phyloP scores from a whole-genome alignment of 2,329 filamentous ascomycete genomes.

The Talaromyces rugulosus region DNA sequence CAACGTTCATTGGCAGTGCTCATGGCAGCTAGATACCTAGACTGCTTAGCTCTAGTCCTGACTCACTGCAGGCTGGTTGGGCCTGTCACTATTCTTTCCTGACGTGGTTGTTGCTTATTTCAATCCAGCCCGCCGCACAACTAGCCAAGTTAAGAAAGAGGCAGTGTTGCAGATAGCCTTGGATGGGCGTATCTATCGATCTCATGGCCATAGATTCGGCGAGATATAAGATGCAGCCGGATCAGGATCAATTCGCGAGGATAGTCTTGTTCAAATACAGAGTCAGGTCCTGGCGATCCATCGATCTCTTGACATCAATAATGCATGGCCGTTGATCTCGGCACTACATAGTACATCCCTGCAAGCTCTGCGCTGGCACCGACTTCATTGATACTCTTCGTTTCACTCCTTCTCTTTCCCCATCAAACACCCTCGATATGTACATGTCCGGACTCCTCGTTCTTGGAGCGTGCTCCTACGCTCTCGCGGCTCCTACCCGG shows the following conservation, averaged over 20 bases:
- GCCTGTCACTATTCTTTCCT: neutral
- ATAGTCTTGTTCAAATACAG: neutral
- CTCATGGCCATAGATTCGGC: neutral
- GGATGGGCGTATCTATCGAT: neutral
- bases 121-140: neutral
- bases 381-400: neutral
- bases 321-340: neutral
- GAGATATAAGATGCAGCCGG: neutral
- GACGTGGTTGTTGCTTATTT: neutral
- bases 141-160: neutral
- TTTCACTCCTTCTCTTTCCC: neutral
- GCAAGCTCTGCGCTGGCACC: neutral
- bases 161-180: neutral
- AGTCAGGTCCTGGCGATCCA: neutral
- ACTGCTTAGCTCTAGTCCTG: neutral
- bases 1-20: neutral
- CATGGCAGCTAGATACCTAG: neutral
- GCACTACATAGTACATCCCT: neutral
- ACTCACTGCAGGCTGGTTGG: neutral
- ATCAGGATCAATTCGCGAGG: neutral
- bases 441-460: neutral
- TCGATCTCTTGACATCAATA: neutral
- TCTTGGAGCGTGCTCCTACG: neutral
- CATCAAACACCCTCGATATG: neutral
- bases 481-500: neutral